Evolutionary conservation across 495 filamentous ascomycete species (phyloP).

Genomic region (Jackrogersella minutella): DNA sequence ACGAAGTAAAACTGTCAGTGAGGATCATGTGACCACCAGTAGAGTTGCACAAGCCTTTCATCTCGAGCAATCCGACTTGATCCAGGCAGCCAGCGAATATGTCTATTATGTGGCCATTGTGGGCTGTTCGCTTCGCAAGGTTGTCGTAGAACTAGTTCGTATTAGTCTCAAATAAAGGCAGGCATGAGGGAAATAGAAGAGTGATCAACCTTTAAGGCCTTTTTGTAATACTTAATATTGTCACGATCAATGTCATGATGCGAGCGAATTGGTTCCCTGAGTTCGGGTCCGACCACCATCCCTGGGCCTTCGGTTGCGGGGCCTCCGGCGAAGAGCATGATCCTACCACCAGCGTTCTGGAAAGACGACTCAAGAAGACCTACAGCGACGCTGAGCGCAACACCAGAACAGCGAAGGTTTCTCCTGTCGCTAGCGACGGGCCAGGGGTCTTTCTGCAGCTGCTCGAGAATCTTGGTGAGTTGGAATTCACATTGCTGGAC

Average conservation of each 20-base stretch:
- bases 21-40: constrained; percentile 99
- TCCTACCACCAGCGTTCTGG: constrained; percentile 91
- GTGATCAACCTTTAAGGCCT: constrained; percentile 84
- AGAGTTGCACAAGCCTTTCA: constrained; percentile 97
- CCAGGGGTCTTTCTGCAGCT: constrained; percentile 98
- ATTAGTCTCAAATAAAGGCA: constrained; percentile 38
- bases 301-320: constrained; percentile 96
- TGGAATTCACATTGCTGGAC: constrained; percentile 98
- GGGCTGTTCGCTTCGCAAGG: constrained; percentile 92
- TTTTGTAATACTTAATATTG: constrained; percentile 99
- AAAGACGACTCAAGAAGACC: constrained; percentile 93
- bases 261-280: constrained; percentile 96
- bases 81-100: constrained; percentile 98
- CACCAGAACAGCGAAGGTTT: constrained; percentile 91
- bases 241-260: constrained; percentile 99
- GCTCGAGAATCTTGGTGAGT: constrained; percentile 94
- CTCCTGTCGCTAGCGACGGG: constrained; percentile 95
- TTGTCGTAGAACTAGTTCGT: constrained; percentile 87
- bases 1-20: constrained; percentile 98
- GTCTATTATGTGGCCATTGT: constrained; percentile 97
- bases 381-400: constrained; percentile 93
- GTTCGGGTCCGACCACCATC: constrained; percentile 95
- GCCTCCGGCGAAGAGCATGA: constrained; percentile 97
- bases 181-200: background rate
- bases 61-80: constrained; percentile 96